These are phyloP conservation scores for Trichosanthes cucumerina DNA, from an alignment of 306 rosid genomes.

Conservation along the genomic window DNA sequence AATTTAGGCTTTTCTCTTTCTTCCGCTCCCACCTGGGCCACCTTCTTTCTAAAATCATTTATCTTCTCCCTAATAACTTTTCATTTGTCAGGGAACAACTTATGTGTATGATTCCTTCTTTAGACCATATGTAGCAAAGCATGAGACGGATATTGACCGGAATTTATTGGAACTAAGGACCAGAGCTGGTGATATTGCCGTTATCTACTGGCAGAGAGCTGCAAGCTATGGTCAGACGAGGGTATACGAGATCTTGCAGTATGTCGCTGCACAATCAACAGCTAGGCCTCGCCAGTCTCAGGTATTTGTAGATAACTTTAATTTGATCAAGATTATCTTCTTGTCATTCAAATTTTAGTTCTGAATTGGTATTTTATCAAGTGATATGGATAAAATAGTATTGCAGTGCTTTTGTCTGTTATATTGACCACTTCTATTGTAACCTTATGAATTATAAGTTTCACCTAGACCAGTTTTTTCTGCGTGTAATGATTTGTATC, in stretches of 20 bases:
- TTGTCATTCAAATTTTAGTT: not conserved
- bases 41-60: not conserved
- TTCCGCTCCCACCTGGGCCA: not conserved
- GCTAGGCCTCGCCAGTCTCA: slow-evolving; percentile 51
- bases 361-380: not conserved
- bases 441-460: not conserved
- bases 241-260: slow-evolving; percentile 70
- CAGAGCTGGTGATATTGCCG: slow-evolving; percentile 65
- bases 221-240: slow-evolving; percentile 78
- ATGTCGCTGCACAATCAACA: slow-evolving; percentile 80
- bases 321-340: not conserved
- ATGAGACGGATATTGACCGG: slow-evolving; percentile 80
- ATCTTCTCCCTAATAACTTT: slow-evolving; percentile 1
- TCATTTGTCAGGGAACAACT: slow-evolving; percentile 60
- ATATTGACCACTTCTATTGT: not conserved
- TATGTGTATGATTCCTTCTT: slow-evolving; percentile 91
- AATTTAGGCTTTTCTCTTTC: not conserved
- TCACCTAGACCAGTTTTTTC: not conserved
- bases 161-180: slow-evolving; percentile 72
- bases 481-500: not conserved
- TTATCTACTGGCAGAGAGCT: slow-evolving; percentile 80
- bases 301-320: slow-evolving; percentile 32
- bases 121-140: slow-evolving; percentile 70
- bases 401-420: not conserved
- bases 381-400: not conserved